These are phyloP conservation scores for Fusarium fracticaudum DNA, from an alignment of 2,329 filamentous ascomycete species.

Conservation along the genomic window DNA sequence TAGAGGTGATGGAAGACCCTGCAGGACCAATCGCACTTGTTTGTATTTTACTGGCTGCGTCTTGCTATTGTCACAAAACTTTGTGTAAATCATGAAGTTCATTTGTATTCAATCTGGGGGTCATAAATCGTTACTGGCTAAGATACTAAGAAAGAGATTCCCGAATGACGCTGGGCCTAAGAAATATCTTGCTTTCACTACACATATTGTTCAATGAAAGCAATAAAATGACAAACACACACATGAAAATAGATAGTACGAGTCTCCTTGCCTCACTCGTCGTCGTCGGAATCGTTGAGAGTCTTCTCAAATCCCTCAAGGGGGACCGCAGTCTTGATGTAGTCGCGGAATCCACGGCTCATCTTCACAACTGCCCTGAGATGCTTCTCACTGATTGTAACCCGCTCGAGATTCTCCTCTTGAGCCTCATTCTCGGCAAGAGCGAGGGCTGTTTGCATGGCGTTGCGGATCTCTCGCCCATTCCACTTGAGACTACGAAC, in stretches of 20 bases:
- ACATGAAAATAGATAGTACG: too few relatives aligned
- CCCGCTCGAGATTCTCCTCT: conserved; percentile 46
- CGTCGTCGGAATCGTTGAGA: conserved; percentile 27
- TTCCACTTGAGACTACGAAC: conserved; percentile 54
- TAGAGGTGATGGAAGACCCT: not conserved
- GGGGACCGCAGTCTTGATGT: conserved; percentile 39
- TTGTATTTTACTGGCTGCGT: not conserved
- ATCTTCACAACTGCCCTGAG: conserved; percentile 49
- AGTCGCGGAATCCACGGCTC: conserved; percentile 48
- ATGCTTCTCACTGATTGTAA: conserved; percentile 47
- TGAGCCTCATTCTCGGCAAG: conserved; percentile 55
- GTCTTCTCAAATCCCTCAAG: conserved; percentile 37
- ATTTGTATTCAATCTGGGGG: not conserved
- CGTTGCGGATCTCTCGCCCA: conserved; percentile 55
- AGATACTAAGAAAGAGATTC: not conserved
- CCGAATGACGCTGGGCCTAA: not conserved
- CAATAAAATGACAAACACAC: not conserved
- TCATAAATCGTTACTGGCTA: not conserved
- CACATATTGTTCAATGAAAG: not conserved
- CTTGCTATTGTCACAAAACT: not conserved
- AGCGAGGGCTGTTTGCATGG: conserved; percentile 57
- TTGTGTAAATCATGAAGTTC: not conserved
- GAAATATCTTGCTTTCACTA: not conserved
- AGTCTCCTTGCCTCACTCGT: conserved; percentile 11
- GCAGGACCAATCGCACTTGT: not conserved